phyloP scores from a whole-genome alignment of 202 grass and related monocot genomes.

The Cymbopogon flexuosus region DNA sequence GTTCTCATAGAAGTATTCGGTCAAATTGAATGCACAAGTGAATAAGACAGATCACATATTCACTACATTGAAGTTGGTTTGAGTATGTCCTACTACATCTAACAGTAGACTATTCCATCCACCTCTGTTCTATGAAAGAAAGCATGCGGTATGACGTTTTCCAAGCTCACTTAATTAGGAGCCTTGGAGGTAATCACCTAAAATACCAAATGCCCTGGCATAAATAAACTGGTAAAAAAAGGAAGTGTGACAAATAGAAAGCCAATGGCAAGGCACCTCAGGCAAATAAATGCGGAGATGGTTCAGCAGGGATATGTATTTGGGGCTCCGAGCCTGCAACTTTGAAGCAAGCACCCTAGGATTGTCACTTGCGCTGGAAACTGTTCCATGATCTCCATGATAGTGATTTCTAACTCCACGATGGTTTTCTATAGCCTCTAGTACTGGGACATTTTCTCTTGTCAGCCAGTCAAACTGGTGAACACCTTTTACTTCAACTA shows the following conservation, averaged over 20 bases:
- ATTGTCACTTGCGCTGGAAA: constrained; percentile 60
- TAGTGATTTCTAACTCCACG: constrained; percentile 83
- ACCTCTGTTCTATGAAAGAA: constrained; percentile 16
- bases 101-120: not conserved
- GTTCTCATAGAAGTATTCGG: not conserved
- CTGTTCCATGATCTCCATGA: constrained; percentile 73
- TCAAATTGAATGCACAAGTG: constrained; percentile 1
- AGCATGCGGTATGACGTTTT: not conserved
- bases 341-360: constrained; percentile 90
- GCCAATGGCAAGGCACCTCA: constrained; percentile 55
- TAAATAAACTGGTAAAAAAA: not conserved
- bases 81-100: not conserved
- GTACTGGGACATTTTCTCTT: constrained; percentile 91
- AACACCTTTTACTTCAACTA: constrained; percentile 95
- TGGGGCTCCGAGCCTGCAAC: constrained; percentile 88
- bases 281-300: constrained; percentile 98
- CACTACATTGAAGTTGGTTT: constrained; percentile 8
- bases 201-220: not conserved
- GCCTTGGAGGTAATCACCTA: not conserved
- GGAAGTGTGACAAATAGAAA: constrained; percentile 11
- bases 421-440: constrained; percentile 92
- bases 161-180: not conserved
- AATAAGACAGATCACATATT: not conserved
- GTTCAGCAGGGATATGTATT: constrained; percentile 95
- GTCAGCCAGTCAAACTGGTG: constrained; percentile 97